Evolutionary conservation across 2,329 filamentous ascomycete genomes (phyloP).

Genomic region (Colletotrichum liaoningense): DNA sequence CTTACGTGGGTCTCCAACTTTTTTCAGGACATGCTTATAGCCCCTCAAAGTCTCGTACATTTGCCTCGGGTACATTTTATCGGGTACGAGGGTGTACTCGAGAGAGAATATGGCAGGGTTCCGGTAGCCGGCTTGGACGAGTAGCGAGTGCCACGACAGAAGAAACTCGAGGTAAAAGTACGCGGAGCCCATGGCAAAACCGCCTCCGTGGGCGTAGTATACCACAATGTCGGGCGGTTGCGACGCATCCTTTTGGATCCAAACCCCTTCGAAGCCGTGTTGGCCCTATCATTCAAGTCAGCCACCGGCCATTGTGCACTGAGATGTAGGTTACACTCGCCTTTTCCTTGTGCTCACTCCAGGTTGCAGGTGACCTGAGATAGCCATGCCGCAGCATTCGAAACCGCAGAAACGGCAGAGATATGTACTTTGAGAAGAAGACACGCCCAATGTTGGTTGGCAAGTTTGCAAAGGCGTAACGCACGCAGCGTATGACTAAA

Average conservation of each 20-base stretch:
- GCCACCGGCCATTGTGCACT: neutral
- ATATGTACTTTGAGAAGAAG: constrained; percentile 81
- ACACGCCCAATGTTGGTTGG: constrained; percentile 76
- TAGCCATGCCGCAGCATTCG: constrained; percentile 81
- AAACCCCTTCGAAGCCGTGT: constrained; percentile 68
- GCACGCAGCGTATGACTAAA: constrained; percentile 79
- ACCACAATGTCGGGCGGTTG: constrained; percentile 79
- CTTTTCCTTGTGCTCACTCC: constrained; percentile 63
- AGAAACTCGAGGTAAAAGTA: constrained; percentile 91
- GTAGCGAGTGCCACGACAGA: constrained; percentile 75
- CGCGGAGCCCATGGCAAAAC: constrained; percentile 84
- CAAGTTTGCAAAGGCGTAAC: constrained; percentile 80
- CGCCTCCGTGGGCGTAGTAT: constrained; percentile 86
- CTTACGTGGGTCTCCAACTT: constrained; percentile 66
- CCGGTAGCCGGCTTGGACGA: constrained; percentile 72
- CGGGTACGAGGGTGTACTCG: constrained; percentile 84
- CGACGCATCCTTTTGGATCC: constrained; percentile 72
- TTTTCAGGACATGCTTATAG: constrained; percentile 76
- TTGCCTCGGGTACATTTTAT: constrained; percentile 79
- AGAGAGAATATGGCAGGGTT: constrained; percentile 85
- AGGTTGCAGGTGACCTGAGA: constrained; percentile 70
- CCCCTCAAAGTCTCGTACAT: constrained; percentile 76
- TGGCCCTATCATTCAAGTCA: constrained; percentile 27
- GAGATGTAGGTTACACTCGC: constrained; percentile 48
- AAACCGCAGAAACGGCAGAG: constrained; percentile 79